Base-by-base conservation (phyloP, 768 basidiomycete species). In the Lactifluus hygrophoroides region DNA sequence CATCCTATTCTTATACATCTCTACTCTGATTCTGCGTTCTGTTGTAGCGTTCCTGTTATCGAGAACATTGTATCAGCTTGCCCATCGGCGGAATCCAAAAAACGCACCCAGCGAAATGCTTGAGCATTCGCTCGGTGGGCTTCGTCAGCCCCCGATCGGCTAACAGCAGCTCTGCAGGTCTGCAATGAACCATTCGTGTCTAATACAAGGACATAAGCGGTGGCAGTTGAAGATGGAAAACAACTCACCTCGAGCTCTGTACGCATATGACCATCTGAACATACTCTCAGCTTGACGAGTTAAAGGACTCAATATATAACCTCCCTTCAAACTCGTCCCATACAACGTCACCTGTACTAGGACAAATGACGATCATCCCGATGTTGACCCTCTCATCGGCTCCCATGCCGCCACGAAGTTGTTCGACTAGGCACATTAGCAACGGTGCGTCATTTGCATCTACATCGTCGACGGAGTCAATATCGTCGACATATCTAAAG, bases 261-360 rank as follows among this genome's bases (percentile, higher is more conserved):
- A 13, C 94, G 80, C 84, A 96, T 90, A 32, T 82, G 71, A 2
- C 81, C 82, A 69, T 96, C 93, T 88, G 66, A 23, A 35, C 42
- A 6, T 60, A 63, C 27, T 40, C 52, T 63, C 49, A 54, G 5
- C 46, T 48, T 37, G 28, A 19, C 54, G 44, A 30, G 35, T 35
- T 14, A 35, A 48, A n/a, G 51, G 30, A 19, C 13, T 30, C 34
- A 46, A 40, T 32, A 32, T 53, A 34, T 42, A 40, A 51, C 66
- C 52, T 66, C 86, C 90, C 93, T 53, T 88, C 78, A 66, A 94
- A 95, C 55, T 90, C 83, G 66, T 99, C 95, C 83, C 91, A 98
- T 2, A 92, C 74, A 3, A 99, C 87, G 63, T 96, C 94, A 1
- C 95, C 95, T 0, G 93, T 96, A 47, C 84, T 84, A 0, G 94